Base-by-base conservation (phyloP, 2,329 filamentous ascomycete genomes). In the Verticillium nubilum region DNA sequence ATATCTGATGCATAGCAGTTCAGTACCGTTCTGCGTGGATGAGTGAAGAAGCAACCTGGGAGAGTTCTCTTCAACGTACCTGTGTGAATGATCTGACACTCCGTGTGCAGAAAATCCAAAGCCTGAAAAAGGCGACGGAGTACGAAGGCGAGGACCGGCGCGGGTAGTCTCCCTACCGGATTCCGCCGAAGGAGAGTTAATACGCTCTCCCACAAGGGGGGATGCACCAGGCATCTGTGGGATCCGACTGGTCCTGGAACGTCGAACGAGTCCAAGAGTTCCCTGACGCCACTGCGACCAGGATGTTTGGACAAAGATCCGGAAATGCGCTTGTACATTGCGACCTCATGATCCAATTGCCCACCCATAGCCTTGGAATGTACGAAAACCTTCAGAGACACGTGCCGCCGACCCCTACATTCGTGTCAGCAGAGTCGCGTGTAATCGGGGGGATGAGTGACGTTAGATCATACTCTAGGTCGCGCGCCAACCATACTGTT, bases 41-140 rank as follows among this genome's bases (percentile, higher is more conserved):
- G 42, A 19, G 7, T 50, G n/a, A 17, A 26, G 58, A 54, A 29
- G 25, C 2, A 60, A n/a, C n/a, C 7, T 47, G 58, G 37, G 27
- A 47, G 28, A 50, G 26, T 9, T 31, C n/a, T 15, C 6, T 19
- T 61, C n/a, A 13, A 52, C 62, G 62, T 64, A 80, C 77, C 78
- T 58, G 78, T 76, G 62, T 81, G 77, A 50, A 80, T 72, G 19
- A 80, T 65, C 13, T 73, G 62, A 66, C 77, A 80, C 61, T 80
- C 74, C 1, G 66, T 74, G 61, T 81, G 79, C 1, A 82, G 63
- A 62, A 69, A 81, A 33, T 81, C 76, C 33, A 81, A 62, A 1
- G 74, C 77, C 9, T 75, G 63, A 57, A 81, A 78, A 1, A 80
- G 62, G 0, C 68, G 72, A 4, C 67, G 63, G 17, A 81, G 71